phyloP scores from a whole-genome alignment of 2,329 filamentous ascomycete species.

The Aspergillus caelatus region DNA sequence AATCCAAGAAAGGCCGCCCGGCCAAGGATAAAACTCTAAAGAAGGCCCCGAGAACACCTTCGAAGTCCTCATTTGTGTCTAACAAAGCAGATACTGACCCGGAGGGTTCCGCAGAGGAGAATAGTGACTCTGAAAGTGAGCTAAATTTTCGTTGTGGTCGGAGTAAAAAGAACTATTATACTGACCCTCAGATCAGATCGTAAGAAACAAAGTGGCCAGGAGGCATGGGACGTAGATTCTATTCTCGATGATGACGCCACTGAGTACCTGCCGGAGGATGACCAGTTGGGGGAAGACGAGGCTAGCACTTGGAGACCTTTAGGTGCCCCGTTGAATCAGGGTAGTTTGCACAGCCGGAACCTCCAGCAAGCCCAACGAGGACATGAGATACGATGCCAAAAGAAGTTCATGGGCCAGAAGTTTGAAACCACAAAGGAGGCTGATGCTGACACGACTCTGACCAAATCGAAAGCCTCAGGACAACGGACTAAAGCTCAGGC shows the following conservation, averaged over 20 bases:
- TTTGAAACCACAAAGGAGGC: neutral
- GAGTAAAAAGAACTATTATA: neutral
- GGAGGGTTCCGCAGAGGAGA: neutral
- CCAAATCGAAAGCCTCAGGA: neutral
- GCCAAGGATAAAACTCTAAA: neutral
- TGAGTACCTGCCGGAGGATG: neutral
- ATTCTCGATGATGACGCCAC: neutral
- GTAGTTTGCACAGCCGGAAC: neutral
- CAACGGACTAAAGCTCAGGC: conserved; percentile 4
- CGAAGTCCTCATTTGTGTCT: neutral
- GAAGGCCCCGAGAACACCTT: neutral
- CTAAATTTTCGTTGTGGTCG: neutral
- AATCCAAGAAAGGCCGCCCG: neutral
- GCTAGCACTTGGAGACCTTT: neutral
- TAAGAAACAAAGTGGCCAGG: neutral
- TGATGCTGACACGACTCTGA: neutral
- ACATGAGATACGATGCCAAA: neutral
- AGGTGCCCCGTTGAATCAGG: neutral
- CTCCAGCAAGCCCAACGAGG: neutral
- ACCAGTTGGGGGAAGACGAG: neutral
- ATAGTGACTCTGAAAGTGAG: neutral
- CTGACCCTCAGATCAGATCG: neutral
- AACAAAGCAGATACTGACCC: neutral
- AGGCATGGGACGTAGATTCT: neutral
- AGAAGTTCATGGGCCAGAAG: neutral